Conservation (phyloP, 176 grass and related monocot genomes). For the Aegilops speltoides region DNA sequence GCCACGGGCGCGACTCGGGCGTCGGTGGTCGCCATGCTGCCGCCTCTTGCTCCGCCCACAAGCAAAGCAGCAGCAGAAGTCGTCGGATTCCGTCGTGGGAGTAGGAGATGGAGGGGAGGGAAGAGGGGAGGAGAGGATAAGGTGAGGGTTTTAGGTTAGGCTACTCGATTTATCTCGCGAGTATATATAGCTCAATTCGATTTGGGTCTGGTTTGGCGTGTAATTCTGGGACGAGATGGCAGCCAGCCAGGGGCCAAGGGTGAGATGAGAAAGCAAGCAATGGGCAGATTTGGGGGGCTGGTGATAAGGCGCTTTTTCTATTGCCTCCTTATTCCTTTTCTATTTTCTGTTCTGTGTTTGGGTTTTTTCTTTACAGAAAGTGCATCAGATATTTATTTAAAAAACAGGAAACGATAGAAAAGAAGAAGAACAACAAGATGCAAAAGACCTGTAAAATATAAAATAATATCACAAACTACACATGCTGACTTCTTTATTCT, state of each 20-base stretch:
- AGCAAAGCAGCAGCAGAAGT: not conserved
- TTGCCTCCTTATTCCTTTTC: not conserved
- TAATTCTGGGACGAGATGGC: slow-evolving; percentile 14
- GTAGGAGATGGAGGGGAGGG: not conserved
- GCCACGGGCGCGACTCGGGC: not conserved
- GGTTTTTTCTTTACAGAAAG: not conserved
- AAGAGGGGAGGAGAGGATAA: slow-evolving; percentile 40
- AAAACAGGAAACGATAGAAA: too few species aligned
- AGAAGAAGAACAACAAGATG: too few species aligned
- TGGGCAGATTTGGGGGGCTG: not conserved
- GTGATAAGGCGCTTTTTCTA: not conserved
- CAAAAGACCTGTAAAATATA: too few species aligned
- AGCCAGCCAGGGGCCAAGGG: not conserved
- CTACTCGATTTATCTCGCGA: not conserved
- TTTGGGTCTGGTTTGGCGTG: slow-evolving; percentile 27
- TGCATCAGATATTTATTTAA: too few species aligned
- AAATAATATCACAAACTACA: too few species aligned
- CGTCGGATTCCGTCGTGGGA: slow-evolving; percentile 14
- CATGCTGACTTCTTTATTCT: too few species aligned
- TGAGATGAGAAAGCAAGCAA: slow-evolving; percentile 24
- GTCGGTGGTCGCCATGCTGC: slow-evolving; percentile 36
- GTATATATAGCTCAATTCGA: slow-evolving; percentile 14
- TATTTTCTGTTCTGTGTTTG: not conserved
- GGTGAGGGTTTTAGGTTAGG: slow-evolving; percentile 45
- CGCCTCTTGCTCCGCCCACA: slow-evolving; percentile 27